Evolutionary conservation across 305 asterid species (phyloP).

Genomic region (Ajuga reptans): DNA sequence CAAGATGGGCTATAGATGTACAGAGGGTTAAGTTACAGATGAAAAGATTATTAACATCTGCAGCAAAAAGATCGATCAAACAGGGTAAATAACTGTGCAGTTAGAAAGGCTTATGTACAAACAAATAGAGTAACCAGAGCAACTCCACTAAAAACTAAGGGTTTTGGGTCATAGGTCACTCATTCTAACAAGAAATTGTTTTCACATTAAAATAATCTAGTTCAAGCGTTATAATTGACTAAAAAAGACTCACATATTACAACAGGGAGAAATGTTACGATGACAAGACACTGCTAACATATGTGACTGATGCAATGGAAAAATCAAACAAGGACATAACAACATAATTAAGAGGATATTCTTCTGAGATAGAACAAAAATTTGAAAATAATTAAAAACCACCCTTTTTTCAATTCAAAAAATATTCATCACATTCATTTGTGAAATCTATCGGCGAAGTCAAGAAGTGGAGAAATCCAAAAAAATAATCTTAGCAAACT

Average conservation of each 20-base stretch:
- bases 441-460: not conserved
- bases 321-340: not conserved
- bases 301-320: not conserved
- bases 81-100: too few relatives aligned
- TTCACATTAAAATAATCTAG: too few relatives aligned
- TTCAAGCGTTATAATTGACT: not conserved
- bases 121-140: too few relatives aligned
- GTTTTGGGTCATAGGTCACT: too few relatives aligned
- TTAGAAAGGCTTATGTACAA: too few relatives aligned
- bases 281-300: not conserved
- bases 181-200: too few relatives aligned
- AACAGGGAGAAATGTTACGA: not conserved
- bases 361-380: not conserved
- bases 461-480: not conserved
- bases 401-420: not conserved
- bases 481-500: not conserved
- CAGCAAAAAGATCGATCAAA: too few relatives aligned
- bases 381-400: not conserved
- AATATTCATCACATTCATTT: not conserved
- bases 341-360: not conserved
- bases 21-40: too few relatives aligned
- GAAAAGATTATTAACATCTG: too few relatives aligned
- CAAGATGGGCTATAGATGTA: too few relatives aligned
- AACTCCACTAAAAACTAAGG: too few relatives aligned
- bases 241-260: not conserved